These are phyloP conservation scores for Talaromyces sp. DNA, from an alignment of 2,329 filamentous ascomycete species.

Conservation along the genomic window DNA sequence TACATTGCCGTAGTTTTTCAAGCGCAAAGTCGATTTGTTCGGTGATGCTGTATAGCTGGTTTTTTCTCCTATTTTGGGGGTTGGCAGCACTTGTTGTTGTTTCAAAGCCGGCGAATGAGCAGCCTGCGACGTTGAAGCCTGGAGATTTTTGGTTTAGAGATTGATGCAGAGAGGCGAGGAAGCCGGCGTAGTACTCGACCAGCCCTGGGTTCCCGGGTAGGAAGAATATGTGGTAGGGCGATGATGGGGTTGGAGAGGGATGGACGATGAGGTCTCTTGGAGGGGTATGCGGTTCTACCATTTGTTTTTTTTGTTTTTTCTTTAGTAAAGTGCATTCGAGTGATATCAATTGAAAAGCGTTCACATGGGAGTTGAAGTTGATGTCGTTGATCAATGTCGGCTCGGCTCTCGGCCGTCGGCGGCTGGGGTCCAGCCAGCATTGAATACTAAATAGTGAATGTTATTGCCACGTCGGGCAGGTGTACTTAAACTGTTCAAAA, in stretches of 20 bases:
- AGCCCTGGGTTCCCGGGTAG: conserved; percentile 11
- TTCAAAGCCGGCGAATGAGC: conserved; percentile 7
- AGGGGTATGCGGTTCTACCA: neutral
- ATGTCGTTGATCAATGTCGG: no score
- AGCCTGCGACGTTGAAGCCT: conserved; percentile 4
- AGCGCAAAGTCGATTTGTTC: conserved; percentile 6
- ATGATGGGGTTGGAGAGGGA: neutral
- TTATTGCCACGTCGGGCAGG: no score
- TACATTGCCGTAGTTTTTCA: neutral
- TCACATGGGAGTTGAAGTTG: neutral
- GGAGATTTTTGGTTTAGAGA: neutral
- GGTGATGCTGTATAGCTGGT: conserved; percentile 1
- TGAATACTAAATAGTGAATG: no score
- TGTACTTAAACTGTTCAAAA: no score
- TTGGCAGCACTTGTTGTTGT: neutral
- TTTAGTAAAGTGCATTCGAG: neutral
- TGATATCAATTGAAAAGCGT: neutral
- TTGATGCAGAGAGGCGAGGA: neutral
- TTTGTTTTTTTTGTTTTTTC: neutral
- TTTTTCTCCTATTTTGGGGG: neutral
- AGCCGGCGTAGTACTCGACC: conserved; percentile 9
- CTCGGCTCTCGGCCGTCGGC: neutral
- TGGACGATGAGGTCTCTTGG: conserved; percentile 1
- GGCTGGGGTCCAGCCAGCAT: neutral
- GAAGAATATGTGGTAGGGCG: conserved; percentile 11